Conservation (phyloP, 441 rosid species). For the Gossypium davidsonii region DNA sequence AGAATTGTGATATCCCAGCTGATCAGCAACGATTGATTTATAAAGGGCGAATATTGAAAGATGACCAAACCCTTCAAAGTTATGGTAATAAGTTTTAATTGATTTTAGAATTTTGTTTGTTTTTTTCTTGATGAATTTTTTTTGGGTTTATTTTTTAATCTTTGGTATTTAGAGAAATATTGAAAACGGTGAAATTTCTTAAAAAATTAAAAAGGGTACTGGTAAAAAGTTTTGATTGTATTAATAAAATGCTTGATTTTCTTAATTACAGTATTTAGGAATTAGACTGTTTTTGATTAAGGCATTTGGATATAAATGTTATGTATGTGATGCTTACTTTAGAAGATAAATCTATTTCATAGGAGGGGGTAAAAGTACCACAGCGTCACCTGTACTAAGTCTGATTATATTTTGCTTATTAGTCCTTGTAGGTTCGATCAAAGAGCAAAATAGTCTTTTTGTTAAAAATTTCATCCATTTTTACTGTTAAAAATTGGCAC, state of each 20-base stretch:
- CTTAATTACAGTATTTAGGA: background rate
- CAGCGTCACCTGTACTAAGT: too few relatives aligned
- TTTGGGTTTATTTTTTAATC: background rate
- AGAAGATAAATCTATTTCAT: background rate
- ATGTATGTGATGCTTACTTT: background rate
- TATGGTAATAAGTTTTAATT: conserved; percentile 38
- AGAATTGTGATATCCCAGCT: conserved; percentile 55
- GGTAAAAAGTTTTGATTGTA: background rate
- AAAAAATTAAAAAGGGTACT: background rate
- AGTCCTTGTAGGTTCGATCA: too few relatives aligned
- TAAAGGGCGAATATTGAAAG: conserved; percentile 73
- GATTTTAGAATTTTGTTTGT: background rate
- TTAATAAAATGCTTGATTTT: background rate
- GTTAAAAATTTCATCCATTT: too few relatives aligned
- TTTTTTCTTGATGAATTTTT: background rate
- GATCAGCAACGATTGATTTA: conserved; percentile 70
- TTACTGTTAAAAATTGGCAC: too few relatives aligned
- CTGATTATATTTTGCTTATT: too few relatives aligned
- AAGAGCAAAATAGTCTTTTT: too few relatives aligned
- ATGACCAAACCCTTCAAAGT: conserved; percentile 52
- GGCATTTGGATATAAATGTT: background rate
- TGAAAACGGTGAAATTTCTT: background rate
- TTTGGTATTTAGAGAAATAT: background rate
- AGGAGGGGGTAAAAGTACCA: background rate
- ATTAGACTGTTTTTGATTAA: background rate